A percentile compares a stretch with the other conserved stretches of the same genome.
Conservation (phyloP, 352 stramenopile genomes). For the Phytophthora pinifolia region DNA sequence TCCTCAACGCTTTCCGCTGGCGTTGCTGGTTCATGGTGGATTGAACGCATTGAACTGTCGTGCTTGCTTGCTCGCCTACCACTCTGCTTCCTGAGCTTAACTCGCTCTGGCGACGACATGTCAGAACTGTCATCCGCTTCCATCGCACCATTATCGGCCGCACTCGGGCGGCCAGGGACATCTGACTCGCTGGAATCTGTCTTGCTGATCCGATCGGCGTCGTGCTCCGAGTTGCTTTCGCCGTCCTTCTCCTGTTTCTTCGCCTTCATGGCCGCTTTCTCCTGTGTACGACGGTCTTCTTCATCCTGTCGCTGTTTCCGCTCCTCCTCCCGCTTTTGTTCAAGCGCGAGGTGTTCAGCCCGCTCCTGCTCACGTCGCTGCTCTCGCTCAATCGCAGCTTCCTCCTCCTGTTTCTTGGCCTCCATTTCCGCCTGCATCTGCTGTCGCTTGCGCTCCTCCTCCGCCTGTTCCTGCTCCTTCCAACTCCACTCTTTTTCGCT, state of each 20-base stretch:
- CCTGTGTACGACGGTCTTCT: conserved; percentile 7
- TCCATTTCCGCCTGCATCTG: conserved; percentile 35
- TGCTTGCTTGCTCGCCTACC: conserved; percentile 19
- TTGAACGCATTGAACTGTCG: conserved; percentile 1
- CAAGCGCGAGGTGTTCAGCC: conserved; percentile 27
- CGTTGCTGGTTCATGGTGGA: background rate
- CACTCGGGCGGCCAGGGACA: background rate
- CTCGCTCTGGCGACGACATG: conserved; percentile 10
- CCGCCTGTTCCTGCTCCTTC: conserved; percentile 34
- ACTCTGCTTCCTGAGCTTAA: conserved; percentile 11
- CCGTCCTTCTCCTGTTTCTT: conserved; percentile 18
- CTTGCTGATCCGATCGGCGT: conserved; percentile 1
- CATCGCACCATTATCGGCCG: background rate
- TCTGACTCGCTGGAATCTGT: background rate
- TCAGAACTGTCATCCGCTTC: conserved; percentile 11
- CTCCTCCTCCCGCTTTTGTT: conserved; percentile 22
- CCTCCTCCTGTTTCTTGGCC: conserved; percentile 28
- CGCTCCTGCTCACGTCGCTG: conserved; percentile 23
- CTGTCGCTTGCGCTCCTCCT: conserved; percentile 37
- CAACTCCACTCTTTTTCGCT: conserved; percentile 24
- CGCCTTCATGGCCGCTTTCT: conserved; percentile 13
- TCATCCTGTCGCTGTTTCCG: conserved; percentile 20
- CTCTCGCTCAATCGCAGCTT: conserved; percentile 32
- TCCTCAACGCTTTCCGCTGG: conserved; percentile 7
- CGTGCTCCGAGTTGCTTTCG: conserved; percentile 1